phyloP scores from a whole-genome alignment of 2,329 filamentous ascomycete species.

The Aspergillus thermomutatus region DNA sequence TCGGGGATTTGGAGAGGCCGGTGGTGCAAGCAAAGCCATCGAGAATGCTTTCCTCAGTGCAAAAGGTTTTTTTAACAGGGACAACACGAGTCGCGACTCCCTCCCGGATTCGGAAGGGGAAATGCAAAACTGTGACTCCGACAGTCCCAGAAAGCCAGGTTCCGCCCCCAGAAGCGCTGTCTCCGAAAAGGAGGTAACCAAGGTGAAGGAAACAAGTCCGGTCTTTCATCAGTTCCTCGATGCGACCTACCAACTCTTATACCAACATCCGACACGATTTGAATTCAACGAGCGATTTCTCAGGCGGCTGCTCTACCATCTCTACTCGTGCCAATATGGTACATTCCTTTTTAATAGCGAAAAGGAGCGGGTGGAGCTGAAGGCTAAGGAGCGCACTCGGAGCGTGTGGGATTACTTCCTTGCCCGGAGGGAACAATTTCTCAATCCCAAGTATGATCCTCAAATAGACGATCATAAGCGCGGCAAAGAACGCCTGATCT shows the following conservation, averaged over 20 bases:
- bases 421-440: constrained; percentile 73
- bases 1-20: constrained; percentile 38
- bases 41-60: constrained; percentile 83
- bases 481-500: constrained; percentile 77
- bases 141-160: constrained; percentile 40
- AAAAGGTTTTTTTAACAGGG: constrained; percentile 85
- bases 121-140: constrained; percentile 47
- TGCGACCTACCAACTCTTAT: constrained; percentile 82
- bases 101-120: constrained; percentile 61
- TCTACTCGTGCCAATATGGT: constrained; percentile 94
- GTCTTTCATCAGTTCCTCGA: constrained; percentile 98
- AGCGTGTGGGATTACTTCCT: constrained; percentile 98
- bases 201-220: constrained; percentile 84
- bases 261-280: constrained; percentile 83
- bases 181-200: constrained; percentile 65
- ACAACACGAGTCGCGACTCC: constrained; percentile 62
- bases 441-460: constrained; percentile 75
- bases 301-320: constrained; percentile 82
- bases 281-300: constrained; percentile 96
- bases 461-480: constrained; percentile 72
- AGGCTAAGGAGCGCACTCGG: constrained; percentile 67
- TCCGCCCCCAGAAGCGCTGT: constrained; percentile 30
- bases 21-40: constrained; percentile 65
- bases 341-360: constrained; percentile 96
- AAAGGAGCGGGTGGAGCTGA: constrained; percentile 73